A percentile compares a stretch with the other conserved stretches of the same genome.
Conservation (phyloP, 306 rosid genomes). For the Lupinus albus region DNA sequence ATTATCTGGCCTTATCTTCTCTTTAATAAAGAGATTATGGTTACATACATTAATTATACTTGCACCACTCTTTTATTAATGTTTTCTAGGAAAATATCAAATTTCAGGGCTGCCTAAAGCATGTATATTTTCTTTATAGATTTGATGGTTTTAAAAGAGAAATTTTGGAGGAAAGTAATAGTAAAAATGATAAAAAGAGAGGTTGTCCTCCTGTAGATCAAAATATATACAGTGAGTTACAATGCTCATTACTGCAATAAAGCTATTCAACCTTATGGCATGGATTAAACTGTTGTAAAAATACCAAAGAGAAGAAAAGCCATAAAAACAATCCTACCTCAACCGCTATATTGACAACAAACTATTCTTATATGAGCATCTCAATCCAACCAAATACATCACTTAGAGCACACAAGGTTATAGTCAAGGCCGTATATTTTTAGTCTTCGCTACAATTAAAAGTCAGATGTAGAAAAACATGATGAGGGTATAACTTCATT, state of each 20-base stretch:
- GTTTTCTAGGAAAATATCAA: conserved; percentile 18
- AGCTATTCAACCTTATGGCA: too few relatives aligned
- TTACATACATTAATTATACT: conserved; percentile 5
- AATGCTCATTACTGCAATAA: too few relatives aligned
- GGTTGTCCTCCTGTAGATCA: too few relatives aligned
- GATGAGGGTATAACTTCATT: too few relatives aligned
- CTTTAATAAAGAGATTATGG: conserved; percentile 14
- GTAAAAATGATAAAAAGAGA: background rate
- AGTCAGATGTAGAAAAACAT: too few relatives aligned
- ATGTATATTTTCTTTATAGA: background rate
- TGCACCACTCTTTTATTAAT: conserved; percentile 15
- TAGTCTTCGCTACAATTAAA: background rate
- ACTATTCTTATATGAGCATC: conserved; percentile 4
- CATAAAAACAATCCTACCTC: too few relatives aligned
- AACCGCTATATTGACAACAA: background rate
- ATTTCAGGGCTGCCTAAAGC: background rate
- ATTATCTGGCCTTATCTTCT: conserved; percentile 7
- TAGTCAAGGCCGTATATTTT: background rate
- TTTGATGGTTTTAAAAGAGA: background rate
- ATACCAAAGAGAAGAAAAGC: too few relatives aligned
- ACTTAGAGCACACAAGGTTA: background rate
- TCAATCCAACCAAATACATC: background rate
- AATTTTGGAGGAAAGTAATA: background rate
- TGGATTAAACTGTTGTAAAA: too few relatives aligned
- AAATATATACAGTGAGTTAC: too few relatives aligned